These are phyloP conservation scores for Umbellularia californica DNA, from an alignment of 164 flowering plant genomes.

Conservation along the genomic window DNA sequence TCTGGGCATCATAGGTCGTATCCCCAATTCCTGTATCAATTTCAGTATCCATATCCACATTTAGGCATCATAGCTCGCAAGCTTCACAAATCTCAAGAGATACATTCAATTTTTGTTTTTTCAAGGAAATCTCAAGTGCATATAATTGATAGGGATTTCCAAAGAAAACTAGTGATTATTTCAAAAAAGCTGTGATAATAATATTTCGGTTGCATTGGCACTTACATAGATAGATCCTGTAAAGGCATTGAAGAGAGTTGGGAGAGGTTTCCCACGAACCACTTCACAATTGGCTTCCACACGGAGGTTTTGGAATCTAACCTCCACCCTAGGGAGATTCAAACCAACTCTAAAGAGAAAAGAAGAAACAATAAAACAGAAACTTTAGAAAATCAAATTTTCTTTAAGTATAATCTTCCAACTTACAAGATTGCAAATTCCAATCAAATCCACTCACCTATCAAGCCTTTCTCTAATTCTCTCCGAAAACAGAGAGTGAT, in stretches of 20 bases:
- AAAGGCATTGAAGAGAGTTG: slow-evolving; percentile 59
- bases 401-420: not conserved
- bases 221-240: slow-evolving; percentile 43
- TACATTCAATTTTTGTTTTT: no score
- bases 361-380: not conserved
- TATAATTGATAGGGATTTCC: no score
- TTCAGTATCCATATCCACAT: no score
- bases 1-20: no score
- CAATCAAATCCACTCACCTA: not conserved
- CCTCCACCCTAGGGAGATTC: slow-evolving; percentile 54
- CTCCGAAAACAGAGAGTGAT: not conserved
- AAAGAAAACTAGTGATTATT: no score
- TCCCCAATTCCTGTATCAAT: no score
- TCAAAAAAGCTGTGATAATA: no score
- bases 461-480: slow-evolving; percentile 4
- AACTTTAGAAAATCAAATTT: not conserved
- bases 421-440: not conserved
- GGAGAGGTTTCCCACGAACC: slow-evolving; percentile 64
- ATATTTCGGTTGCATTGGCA: not conserved
- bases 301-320: slow-evolving; percentile 43
- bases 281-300: slow-evolving; percentile 63
- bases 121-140: no score
- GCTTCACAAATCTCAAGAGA: no score
- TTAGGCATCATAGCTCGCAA: no score
- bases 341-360: slow-evolving; percentile 49